A percentile compares a stretch with the other conserved stretches of the same genome.
phyloP scores from a whole-genome alignment of 257 asterid genomes.

The Petunia secreta region DNA sequence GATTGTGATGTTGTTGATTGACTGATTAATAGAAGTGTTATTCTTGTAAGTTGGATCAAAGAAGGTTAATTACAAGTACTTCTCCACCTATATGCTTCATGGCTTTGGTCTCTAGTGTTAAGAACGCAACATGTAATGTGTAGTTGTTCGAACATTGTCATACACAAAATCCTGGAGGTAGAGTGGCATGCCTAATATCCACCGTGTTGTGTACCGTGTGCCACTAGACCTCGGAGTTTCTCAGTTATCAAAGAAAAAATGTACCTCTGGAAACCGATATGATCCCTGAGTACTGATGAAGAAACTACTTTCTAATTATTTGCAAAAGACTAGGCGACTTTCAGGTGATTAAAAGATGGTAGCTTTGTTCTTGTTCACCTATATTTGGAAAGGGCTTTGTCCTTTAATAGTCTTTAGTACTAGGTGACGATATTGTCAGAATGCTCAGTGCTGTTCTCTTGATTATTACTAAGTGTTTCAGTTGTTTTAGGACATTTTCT shows the following conservation, averaged over 20 bases:
- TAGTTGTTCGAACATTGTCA: no score
- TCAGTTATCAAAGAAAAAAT: no score
- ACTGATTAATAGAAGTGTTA: neutral
- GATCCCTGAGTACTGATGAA: neutral
- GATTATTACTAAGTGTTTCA: neutral
- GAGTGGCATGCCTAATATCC: no score
- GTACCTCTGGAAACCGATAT: no score
- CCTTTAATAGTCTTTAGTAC: neutral
- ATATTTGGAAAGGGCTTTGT: neutral
- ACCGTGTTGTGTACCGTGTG: no score
- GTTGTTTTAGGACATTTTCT: neutral
- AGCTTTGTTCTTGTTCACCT: neutral
- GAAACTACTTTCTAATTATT: neutral
- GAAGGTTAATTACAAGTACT: neutral
- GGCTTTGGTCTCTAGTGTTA: no score
- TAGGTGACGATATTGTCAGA: neutral
- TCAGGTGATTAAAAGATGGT: neutral
- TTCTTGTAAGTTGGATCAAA: neutral
- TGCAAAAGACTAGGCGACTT: neutral
- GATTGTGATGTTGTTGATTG: slow-evolving; percentile 13
- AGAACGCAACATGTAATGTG: no score
- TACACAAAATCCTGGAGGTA: no score
- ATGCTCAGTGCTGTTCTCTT: neutral
- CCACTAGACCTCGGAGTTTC: no score
- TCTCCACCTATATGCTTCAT: neutral